Base-by-base conservation (phyloP, 2,329 filamentous ascomycete genomes). In the Fusarium sarcochroum region DNA sequence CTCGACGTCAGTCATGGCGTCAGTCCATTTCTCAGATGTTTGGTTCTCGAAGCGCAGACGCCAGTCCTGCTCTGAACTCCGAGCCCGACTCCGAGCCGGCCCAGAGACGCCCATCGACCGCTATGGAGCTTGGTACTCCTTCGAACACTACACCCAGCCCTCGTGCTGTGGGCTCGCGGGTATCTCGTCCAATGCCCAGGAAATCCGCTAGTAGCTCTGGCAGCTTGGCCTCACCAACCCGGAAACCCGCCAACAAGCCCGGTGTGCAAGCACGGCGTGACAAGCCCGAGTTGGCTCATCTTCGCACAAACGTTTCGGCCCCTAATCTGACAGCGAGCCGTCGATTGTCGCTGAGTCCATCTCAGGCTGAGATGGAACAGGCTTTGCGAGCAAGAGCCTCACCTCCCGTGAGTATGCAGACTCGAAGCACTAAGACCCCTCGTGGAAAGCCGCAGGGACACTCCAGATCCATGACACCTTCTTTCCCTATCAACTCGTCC, bases 381-480 rank as follows among this genome's bases (percentile, higher is more conserved):
- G 55, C 69, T 20, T 75, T 72, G 40, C 78, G 75, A 56, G 70
- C 76, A 11, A 80, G 71, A 53, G 78, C 79, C 0, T 77, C 80
- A 5, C 80, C 81, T 1, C 81, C 83, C 0, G 77, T 83, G 27
- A 84, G 80, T 68, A 79, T 84, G 75, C 76, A 76, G n/a, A 82
- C 79, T 6, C 78, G 80, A 25, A 80, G 78, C 30, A 75, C 65
- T 14, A 78, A 73, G 41, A 64, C 66, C 18, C 41, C 72, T 5
- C 66, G 60, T 13, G 58, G 63, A 6, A 63, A 72, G 38, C 7
- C 60, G 17, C 56, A 60, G 7, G 57, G 58, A 1, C 61, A 69
- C 10, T 62, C 57, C 27, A 52, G 61, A 30, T 56, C 62, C 3
- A 64, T 62, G 30, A 66, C 64, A 9, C 56, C 65, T 45, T 58